Conservation (phyloP, 108 stramenopile genomes). For the Nitzschia sp. region DNA sequence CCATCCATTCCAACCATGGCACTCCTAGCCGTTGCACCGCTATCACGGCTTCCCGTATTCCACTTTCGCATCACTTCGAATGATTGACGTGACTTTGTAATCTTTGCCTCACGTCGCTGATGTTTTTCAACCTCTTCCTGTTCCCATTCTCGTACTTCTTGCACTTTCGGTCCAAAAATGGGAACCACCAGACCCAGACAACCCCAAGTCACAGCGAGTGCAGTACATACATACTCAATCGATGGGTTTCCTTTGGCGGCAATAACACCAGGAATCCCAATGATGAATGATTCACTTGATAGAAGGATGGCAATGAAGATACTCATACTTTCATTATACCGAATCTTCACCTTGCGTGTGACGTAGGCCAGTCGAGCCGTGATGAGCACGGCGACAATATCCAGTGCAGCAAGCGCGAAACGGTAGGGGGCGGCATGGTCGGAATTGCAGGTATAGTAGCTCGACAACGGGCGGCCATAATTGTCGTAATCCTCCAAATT, state of each 20-base stretch:
- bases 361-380: constrained; percentile 29
- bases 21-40: too few species aligned
- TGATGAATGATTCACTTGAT: constrained; percentile 1
- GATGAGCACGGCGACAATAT: constrained; percentile 26
- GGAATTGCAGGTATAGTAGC: constrained; percentile 1
- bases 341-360: constrained; percentile 29
- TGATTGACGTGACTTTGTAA: neutral
- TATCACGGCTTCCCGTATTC: neutral
- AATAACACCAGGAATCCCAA: neutral
- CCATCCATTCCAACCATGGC: too few species aligned
- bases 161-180: neutral
- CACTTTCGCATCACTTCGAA: neutral
- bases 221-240: neutral
- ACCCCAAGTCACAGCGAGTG: constrained; percentile 1
- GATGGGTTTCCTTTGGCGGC: neutral
- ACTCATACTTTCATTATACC: constrained; percentile 31
- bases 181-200: neutral
- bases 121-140: neutral
- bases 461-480: constrained; percentile 3
- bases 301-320: constrained; percentile 12
- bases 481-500: neutral
- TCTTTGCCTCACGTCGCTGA: neutral
- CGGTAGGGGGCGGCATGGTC: neutral
- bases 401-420: constrained; percentile 18
- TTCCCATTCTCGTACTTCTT: neutral